A percentile compares a stretch with the other conserved stretches of the same genome.
Evolutionary conservation across 2,329 filamentous ascomycete species (phyloP).

Genomic region (Trichoderma sp.): DNA sequence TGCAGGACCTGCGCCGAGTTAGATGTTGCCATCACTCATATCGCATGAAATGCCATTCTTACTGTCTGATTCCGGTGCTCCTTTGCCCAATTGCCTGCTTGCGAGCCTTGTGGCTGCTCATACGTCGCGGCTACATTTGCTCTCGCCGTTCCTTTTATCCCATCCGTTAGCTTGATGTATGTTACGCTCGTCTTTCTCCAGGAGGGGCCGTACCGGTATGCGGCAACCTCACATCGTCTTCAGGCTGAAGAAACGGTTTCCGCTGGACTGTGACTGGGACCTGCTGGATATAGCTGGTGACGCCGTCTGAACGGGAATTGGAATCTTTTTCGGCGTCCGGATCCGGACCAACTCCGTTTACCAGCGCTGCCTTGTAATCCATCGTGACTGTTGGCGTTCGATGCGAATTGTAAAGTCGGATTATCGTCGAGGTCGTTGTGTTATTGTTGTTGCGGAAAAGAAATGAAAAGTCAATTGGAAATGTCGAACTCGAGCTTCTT

Average conservation of each 20-base stretch:
- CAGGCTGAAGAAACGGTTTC: conserved; percentile 38
- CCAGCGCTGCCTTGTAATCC: conserved; percentile 22
- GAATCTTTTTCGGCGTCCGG: neutral
- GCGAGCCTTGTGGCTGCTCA: conserved; percentile 42
- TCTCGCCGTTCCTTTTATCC: conserved; percentile 38
- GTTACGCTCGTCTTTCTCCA: too few relatives aligned
- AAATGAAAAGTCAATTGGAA: neutral
- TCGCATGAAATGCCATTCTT: neutral
- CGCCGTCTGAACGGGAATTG: neutral
- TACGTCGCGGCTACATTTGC: conserved; percentile 43
- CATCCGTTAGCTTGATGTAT: neutral
- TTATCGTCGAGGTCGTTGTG: neutral
- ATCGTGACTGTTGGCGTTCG: neutral
- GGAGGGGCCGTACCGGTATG: conserved; percentile 33
- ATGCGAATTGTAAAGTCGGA: neutral
- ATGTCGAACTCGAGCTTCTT: too few relatives aligned
- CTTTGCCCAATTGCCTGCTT: conserved; percentile 37
- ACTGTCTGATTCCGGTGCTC: conserved; percentile 40
- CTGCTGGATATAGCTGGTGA: conserved; percentile 19
- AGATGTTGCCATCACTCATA: too few relatives aligned
- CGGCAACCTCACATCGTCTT: conserved; percentile 34
- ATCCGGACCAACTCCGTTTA: neutral
- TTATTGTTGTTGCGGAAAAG: too few relatives aligned
- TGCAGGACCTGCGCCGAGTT: neutral
- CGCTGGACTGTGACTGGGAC: conserved; percentile 37